A percentile compares a stretch with the other conserved stretches of the same genome.
phyloP scores from a whole-genome alignment of 257 asterid genomes.

The Solanum acaule region DNA sequence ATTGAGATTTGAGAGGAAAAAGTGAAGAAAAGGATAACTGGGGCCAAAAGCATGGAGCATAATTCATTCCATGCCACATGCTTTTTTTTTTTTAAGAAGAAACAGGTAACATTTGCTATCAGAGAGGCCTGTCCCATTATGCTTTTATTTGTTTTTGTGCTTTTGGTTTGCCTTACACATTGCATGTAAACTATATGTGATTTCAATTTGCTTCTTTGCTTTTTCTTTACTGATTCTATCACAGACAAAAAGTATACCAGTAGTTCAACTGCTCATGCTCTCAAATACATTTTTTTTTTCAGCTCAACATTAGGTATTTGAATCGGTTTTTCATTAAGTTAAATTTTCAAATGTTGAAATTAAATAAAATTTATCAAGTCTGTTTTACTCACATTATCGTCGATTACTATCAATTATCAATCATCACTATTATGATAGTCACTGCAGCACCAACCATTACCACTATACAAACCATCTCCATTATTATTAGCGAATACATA shows the following conservation, averaged over 20 bases:
- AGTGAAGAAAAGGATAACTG: neutral
- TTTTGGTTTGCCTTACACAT: neutral
- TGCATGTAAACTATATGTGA: neutral
- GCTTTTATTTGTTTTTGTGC: neutral
- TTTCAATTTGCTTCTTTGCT: neutral
- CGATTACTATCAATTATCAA: too few species aligned
- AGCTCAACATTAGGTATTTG: neutral
- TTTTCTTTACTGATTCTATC: neutral
- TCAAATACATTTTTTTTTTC: too few species aligned
- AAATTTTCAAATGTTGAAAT: neutral
- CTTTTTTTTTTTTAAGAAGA: neutral
- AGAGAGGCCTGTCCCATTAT: neutral
- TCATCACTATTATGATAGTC: too few species aligned
- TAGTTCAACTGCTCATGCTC: neutral
- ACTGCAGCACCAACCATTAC: too few species aligned
- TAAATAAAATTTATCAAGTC: too few species aligned
- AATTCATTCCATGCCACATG: neutral
- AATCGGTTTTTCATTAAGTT: neutral
- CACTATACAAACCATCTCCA: too few species aligned
- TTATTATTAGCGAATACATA: too few species aligned
- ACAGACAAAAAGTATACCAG: neutral
- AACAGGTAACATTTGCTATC: conserved; percentile 25
- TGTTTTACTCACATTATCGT: accelerated
- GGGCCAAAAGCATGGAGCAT: conserved; percentile 3
- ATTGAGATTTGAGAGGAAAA: neutral